Percentiles rank a stretch among this genome's conserved stretches.
Evolutionary conservation across 495 filamentous ascomycete genomes (phyloP).

Genomic region (Filosporella fistucella): DNA sequence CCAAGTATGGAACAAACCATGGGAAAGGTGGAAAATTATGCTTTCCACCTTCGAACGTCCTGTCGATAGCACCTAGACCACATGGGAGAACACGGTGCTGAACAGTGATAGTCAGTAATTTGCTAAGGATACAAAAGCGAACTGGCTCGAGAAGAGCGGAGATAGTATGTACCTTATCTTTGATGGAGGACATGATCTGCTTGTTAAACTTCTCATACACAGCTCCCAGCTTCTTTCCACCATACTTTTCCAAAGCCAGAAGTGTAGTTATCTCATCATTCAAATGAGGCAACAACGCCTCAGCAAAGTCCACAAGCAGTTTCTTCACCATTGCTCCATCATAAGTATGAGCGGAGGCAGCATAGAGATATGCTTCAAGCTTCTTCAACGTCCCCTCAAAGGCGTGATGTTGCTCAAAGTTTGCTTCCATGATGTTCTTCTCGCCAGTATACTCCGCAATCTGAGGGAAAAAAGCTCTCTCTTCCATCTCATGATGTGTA

Average conservation of each 20-base stretch:
- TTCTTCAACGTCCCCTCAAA: slow-evolving; percentile 29
- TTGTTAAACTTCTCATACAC: slow-evolving; percentile 34
- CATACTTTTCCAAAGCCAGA: slow-evolving; percentile 19
- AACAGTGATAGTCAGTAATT: slow-evolving; percentile 1
- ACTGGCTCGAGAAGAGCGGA: not conserved
- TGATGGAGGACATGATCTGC: not conserved
- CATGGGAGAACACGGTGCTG: slow-evolving; percentile 5
- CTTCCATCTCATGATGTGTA: slow-evolving; percentile 23
- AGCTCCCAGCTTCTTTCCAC: slow-evolving; percentile 7
- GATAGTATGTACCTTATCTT: slow-evolving; percentile 4
- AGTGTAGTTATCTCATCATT: slow-evolving; percentile 35
- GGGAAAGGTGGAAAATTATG: slow-evolving; percentile 10
- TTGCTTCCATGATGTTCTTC: slow-evolving; percentile 17
- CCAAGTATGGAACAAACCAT: slow-evolving; percentile 9
- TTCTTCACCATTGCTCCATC: slow-evolving; percentile 25
- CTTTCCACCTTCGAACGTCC: slow-evolving; percentile 13
- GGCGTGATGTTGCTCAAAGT: slow-evolving; percentile 23
- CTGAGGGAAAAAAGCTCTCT: slow-evolving; percentile 28
- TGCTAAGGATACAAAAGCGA: too few relatives aligned
- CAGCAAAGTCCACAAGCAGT: slow-evolving; percentile 35
- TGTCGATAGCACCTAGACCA: slow-evolving; percentile 9
- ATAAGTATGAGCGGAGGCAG: slow-evolving; percentile 14
- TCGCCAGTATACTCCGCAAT: slow-evolving; percentile 25
- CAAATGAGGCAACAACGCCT: slow-evolving; percentile 31
- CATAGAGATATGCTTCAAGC: slow-evolving; percentile 2